Evolutionary conservation across 345 rosid genomes (phyloP), one percentile per base, ranked within the genome.

Genomic region (Carallia pectinifolia): DNA sequence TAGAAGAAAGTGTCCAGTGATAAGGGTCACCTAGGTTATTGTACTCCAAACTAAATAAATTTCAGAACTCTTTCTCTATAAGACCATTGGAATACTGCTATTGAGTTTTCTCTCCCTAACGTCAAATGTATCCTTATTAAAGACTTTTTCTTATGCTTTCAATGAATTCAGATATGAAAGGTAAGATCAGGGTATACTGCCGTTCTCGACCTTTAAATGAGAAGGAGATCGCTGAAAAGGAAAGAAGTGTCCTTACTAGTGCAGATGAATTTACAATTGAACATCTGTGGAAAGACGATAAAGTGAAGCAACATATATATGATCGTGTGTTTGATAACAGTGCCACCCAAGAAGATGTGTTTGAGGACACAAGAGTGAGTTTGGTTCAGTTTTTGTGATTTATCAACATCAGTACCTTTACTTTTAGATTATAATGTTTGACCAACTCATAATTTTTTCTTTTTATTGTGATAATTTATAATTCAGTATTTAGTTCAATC

Each of bases 241-340:
- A 86, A 68, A 89, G 74, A 58, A 63, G 61, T 64, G 72, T 83
- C 56, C 76, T 92, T 18, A 66, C 70, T 27, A 80, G 82, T 58
- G 69, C 69, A 48, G 99, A 95, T 80, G 99, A 92, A 81, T 95
- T 95, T 75, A 95, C 99, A 0, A 79, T 92, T 12, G 97, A 90
- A 66, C 99, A 95, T 87, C 85, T 86, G 19, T 90, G 99, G 97
- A 95, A 89, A 79, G 97, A 95, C 53, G 96, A 92, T 50, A 95
- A 87, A 77, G 79, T 76, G 60, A 94, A 95, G 65, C 99, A 95
- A 63, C 95, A 95, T 74, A 78, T 88, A 19, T 95, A 95, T 77
- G 99, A 95, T 87, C 89, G 82, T n/a, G 97, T 89, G 16, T 95
- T 92, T 78, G 97, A 89, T 87, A 88, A 87, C 53, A 70, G 68